Percentiles rank a stretch among this genome's conserved stretches.
These are phyloP conservation scores for Scutellaria baicalensis DNA, from an alignment of 257 asterid species.

Conservation along the genomic window DNA sequence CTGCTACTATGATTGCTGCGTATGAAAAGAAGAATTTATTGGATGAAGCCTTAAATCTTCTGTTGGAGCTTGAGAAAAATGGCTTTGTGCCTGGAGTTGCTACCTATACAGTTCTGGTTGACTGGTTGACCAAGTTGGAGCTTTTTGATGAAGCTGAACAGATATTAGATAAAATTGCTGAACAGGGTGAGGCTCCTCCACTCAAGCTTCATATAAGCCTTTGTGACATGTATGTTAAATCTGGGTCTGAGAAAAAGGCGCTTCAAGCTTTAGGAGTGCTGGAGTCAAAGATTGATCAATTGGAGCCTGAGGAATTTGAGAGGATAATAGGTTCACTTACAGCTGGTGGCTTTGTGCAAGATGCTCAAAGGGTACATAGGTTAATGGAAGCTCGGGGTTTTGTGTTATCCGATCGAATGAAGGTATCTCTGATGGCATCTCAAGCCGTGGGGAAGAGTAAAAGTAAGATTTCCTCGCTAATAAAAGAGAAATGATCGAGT, in stretches of 20 bases:
- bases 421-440: not conserved
- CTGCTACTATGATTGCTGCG: constrained; percentile 54
- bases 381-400: constrained; percentile 61
- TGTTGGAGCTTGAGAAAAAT: constrained; percentile 63
- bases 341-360: constrained; percentile 54
- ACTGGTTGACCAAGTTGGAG: constrained; percentile 63
- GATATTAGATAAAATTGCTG: constrained; percentile 57
- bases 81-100: constrained; percentile 70
- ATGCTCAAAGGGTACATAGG: constrained; percentile 45
- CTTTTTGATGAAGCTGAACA: constrained; percentile 85
- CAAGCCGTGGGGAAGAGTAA: constrained; percentile 12
- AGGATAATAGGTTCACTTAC: constrained; percentile 52
- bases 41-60: constrained; percentile 54
- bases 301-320: constrained; percentile 46
- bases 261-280: constrained; percentile 74
- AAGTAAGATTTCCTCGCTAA: not conserved
- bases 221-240: constrained; percentile 66
- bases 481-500: constrained; percentile 2
- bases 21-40: constrained; percentile 48
- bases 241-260: constrained; percentile 63
- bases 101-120: constrained; percentile 64
- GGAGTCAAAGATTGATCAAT: constrained; percentile 62
- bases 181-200: constrained; percentile 74
- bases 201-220: constrained; percentile 59
- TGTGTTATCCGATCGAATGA: constrained; percentile 1